These are phyloP conservation scores for Neofusicoccum umdonicola DNA, from an alignment of 2,329 filamentous ascomycete genomes.

Conservation along the genomic window DNA sequence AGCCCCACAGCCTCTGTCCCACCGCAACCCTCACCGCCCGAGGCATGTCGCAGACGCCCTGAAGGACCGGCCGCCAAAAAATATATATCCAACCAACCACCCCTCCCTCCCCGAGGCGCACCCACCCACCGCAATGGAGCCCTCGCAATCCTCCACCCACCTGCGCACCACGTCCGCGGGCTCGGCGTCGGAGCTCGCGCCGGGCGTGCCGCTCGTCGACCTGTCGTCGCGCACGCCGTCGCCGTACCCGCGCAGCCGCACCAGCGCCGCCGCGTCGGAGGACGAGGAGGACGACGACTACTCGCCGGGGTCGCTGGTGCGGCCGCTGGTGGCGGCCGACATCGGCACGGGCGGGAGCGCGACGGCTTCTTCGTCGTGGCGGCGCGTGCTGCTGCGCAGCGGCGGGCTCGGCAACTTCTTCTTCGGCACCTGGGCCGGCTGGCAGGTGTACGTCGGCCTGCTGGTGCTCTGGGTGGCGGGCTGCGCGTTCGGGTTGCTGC, in stretches of 20 bases:
- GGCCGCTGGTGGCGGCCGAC: conserved; percentile 37
- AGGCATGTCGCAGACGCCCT: neutral
- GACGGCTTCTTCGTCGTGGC: neutral
- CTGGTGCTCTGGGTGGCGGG: conserved; percentile 50
- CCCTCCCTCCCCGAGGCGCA: neutral
- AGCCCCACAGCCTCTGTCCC: neutral
- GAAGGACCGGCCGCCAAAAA: neutral
- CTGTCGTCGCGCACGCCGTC: conserved; percentile 43
- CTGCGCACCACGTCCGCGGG: conserved; percentile 34
- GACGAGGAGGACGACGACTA: conserved; percentile 44
- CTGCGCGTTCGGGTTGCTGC: conserved; percentile 46
- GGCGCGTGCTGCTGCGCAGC: conserved; percentile 29
- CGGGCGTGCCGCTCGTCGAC: conserved; percentile 44
- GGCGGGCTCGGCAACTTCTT: conserved; percentile 50
- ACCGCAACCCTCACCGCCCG: neutral
- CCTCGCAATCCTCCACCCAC: conserved; percentile 33
- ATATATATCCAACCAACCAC: neutral
- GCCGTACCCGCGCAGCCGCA: conserved; percentile 43
- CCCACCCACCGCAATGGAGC: conserved; percentile 1
- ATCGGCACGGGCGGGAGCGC: conserved; percentile 18
- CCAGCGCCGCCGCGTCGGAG: conserved; percentile 46
- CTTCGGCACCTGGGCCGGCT: conserved; percentile 47
- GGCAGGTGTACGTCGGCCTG: conserved; percentile 49
- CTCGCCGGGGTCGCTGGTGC: conserved; percentile 33
- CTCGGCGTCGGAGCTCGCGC: conserved; percentile 39